A percentile compares a stretch with the other conserved stretches of the same genome.
Conservation (phyloP, 2,329 filamentous ascomycete species). For the Fusarium verrucosum region DNA sequence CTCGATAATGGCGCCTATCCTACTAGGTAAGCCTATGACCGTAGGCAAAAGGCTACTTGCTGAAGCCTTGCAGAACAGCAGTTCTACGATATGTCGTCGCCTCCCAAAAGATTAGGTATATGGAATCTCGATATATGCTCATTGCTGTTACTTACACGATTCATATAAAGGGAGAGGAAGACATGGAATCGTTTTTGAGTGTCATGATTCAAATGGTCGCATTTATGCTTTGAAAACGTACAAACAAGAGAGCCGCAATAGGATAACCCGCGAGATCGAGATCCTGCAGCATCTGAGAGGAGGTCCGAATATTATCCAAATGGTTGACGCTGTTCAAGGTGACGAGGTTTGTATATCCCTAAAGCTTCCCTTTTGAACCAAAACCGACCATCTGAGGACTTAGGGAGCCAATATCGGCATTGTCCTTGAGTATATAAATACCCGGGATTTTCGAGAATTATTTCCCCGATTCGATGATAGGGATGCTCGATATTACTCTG, state of each 20-base stretch:
- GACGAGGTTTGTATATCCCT: background rate
- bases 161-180: conserved; percentile 6
- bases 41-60: background rate
- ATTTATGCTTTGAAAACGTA: conserved; percentile 21
- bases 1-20: conserved; percentile 6
- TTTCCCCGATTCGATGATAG: background rate
- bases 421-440: conserved; percentile 15
- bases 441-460: background rate
- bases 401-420: conserved; percentile 13
- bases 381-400: rapidly evolving
- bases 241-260: conserved; percentile 1
- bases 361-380: rapidly evolving
- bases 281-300: background rate
- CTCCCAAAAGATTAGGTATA: conserved; percentile 8
- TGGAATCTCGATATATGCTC: rapidly evolving
- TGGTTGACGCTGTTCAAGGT: conserved; percentile 13
- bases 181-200: conserved; percentile 17
- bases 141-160: background rate
- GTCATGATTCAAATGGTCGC: background rate
- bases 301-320: background rate
- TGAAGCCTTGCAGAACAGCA: background rate
- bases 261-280: conserved; percentile 5
- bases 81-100: conserved; percentile 11
- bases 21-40: background rate
- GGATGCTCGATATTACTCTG: conserved; percentile 14